Evolutionary conservation across 495 filamentous ascomycete genomes (phyloP).

Genomic region (Penicillium subrubescens): DNA sequence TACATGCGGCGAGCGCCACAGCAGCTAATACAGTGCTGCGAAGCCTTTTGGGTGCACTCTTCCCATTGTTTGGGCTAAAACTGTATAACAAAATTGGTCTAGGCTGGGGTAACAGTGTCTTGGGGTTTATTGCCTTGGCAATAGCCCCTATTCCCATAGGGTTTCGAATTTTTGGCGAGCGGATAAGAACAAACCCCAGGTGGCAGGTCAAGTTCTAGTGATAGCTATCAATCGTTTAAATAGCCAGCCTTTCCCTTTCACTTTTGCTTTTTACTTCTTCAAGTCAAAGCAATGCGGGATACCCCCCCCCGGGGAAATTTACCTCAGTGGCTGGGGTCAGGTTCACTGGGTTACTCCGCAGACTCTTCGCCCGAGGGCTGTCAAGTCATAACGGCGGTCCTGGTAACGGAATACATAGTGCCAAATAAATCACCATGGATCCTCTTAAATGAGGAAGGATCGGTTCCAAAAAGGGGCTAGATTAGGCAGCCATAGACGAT

Average conservation of each 20-base stretch:
- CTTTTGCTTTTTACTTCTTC: neutral
- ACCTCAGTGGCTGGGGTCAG: neutral
- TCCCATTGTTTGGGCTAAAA: neutral
- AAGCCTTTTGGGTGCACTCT: conserved; percentile 46
- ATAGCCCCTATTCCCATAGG: neutral
- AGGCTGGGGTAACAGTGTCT: neutral
- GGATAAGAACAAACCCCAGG: neutral
- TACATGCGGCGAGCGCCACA: conserved; percentile 63
- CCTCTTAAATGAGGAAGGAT: neutral
- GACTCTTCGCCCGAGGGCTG: neutral
- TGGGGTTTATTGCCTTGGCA: neutral
- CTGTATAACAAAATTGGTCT: neutral
- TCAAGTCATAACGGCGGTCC: neutral
- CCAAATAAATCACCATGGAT: conserved; percentile 1
- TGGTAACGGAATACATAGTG: neutral
- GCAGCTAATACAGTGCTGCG: conserved; percentile 70
- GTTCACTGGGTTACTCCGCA: neutral
- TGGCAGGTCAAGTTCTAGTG: conserved; percentile 2
- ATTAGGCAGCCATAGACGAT: conserved; percentile 1
- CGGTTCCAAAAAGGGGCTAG: neutral
- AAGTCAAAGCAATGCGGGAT: neutral
- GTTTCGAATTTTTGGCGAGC: neutral
- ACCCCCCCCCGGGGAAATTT: neutral
- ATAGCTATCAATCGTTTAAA: neutral
- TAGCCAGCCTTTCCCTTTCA: neutral